Evolutionary conservation across 352 stramenopile species (phyloP).

Genomic region (Thraustotheca clavata): DNA sequence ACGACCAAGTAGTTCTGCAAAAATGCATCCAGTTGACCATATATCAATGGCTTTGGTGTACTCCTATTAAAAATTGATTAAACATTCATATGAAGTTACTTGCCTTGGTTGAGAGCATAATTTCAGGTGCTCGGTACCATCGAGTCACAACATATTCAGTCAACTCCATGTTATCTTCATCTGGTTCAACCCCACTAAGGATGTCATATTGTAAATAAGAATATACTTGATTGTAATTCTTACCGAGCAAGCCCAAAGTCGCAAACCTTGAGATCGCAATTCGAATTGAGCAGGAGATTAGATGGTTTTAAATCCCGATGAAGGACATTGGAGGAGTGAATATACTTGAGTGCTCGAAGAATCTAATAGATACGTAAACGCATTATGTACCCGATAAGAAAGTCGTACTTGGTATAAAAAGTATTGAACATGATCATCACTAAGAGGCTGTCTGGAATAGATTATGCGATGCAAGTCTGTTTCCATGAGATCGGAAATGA

Average conservation of each 20-base stretch:
- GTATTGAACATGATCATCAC: conserved; percentile 90
- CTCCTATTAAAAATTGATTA: conserved; percentile 38
- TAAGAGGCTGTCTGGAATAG: conserved; percentile 91
- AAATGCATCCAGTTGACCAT: conserved; percentile 92
- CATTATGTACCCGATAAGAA: not conserved
- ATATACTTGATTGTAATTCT: not conserved
- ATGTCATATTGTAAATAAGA: not conserved
- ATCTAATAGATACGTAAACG: conserved; percentile 57
- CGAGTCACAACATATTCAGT: conserved; percentile 92
- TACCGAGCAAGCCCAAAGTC: conserved; percentile 85
- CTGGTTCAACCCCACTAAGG: conserved; percentile 48
- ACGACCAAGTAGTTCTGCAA: conserved; percentile 85
- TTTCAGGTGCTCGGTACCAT: conserved; percentile 91
- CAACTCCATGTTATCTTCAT: conserved; percentile 84
- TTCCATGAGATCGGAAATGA: conserved; percentile 97
- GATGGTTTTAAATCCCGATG: conserved; percentile 97
- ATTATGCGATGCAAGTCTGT: conserved; percentile 98
- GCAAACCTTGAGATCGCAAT: conserved; percentile 90
- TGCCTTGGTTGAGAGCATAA: conserved; percentile 91
- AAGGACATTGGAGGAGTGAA: conserved; percentile 91
- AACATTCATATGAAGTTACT: not conserved
- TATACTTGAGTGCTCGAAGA: conserved; percentile 90
- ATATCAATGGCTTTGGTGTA: conserved; percentile 97
- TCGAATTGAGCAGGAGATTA: conserved; percentile 94
- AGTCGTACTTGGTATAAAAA: conserved; percentile 82